Conservation (phyloP, 2,329 filamentous ascomycete species). For the Xylaria sp. region DNA sequence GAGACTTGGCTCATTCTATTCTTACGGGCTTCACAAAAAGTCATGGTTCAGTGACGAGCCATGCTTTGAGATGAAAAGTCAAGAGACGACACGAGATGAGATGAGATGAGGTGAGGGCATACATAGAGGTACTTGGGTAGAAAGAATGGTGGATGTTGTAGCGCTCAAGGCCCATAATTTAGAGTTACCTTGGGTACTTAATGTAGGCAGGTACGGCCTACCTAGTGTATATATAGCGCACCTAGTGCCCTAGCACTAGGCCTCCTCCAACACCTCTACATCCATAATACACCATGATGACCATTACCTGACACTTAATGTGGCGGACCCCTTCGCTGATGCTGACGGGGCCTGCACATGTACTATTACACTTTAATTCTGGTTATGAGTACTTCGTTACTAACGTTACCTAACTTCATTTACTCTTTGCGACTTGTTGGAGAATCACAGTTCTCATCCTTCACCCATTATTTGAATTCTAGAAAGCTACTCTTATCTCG, state of each 20-base stretch:
- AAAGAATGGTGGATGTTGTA: neutral
- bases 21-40: neutral
- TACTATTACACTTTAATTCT: neutral
- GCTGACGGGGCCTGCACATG: neutral
- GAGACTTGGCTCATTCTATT: constrained; percentile 30
- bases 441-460: neutral
- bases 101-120: neutral
- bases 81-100: neutral
- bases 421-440: neutral
- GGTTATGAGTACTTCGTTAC: neutral
- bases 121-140: too few relatives aligned
- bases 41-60: neutral
- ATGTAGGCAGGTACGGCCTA: too few relatives aligned
- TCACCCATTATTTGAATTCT: neutral
- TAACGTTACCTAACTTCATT: too few relatives aligned
- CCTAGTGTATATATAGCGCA: too few relatives aligned
- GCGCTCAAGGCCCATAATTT: constrained; percentile 22
- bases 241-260: too few relatives aligned
- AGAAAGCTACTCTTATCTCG: neutral
- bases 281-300: too few relatives aligned
- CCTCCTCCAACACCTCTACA: too few relatives aligned
- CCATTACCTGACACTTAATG: too few relatives aligned
- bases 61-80: neutral
- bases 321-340: neutral
- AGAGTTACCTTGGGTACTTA: neutral